Conservation (phyloP, 2,329 filamentous ascomycete species). For the Ophiostoma triangulosporum region DNA sequence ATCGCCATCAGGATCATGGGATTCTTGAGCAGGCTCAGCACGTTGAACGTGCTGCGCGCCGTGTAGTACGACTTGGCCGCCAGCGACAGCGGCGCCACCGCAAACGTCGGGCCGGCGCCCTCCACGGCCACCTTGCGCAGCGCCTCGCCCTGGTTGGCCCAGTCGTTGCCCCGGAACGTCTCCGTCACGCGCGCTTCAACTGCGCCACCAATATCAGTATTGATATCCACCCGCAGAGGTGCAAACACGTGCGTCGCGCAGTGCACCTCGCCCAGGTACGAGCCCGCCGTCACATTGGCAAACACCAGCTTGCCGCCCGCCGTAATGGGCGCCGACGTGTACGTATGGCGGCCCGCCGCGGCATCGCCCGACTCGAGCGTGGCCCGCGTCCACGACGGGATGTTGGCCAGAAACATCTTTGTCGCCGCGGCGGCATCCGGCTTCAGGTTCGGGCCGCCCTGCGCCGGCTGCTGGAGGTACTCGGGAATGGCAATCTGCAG, state of each 20-base stretch:
- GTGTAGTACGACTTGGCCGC: conserved; percentile 63
- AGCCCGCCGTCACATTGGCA: conserved; percentile 53
- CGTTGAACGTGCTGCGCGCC: conserved; percentile 60
- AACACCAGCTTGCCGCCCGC: conserved; percentile 62
- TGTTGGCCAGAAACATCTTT: conserved; percentile 4
- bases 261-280: conserved; percentile 74
- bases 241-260: conserved; percentile 62
- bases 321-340: conserved; percentile 49
- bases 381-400: conserved; percentile 55
- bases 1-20: conserved; percentile 93
- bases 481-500: conserved; percentile 11
- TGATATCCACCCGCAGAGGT: conserved; percentile 67
- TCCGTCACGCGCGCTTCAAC: conserved; percentile 48
- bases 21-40: conserved; percentile 76
- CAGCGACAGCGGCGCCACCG: conserved; percentile 46
- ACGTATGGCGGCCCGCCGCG: conserved; percentile 13
- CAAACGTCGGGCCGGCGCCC: conserved; percentile 21
- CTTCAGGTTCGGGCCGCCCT: background rate
- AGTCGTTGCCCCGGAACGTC: conserved; percentile 79
- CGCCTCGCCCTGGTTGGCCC: conserved; percentile 68
- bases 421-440: background rate
- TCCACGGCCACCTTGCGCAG: conserved; percentile 25
- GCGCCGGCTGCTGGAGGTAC: background rate
- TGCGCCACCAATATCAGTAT: background rate
- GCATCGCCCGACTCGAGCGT: conserved; percentile 53